Evolutionary conservation across 139 green algal species (phyloP).

Genomic region (Micromonas commoda): DNA sequence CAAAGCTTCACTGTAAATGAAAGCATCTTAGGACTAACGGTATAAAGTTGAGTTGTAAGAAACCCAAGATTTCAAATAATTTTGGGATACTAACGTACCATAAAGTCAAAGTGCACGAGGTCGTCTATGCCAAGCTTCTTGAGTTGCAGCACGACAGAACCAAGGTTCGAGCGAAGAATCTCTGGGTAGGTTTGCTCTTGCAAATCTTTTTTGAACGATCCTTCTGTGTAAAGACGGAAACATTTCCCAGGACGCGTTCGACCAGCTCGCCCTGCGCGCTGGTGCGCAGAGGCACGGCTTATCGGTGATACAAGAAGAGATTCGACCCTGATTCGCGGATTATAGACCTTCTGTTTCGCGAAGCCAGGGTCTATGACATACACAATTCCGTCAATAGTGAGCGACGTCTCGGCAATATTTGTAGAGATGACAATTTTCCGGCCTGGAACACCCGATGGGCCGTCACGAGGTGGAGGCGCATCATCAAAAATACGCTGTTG

Average conservation of each 20-base stretch:
- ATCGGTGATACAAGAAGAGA: slow-evolving; percentile 96
- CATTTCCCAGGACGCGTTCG: slow-evolving; percentile 96
- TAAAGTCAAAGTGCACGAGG: slow-evolving; percentile 53
- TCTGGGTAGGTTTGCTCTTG: slow-evolving; percentile 99
- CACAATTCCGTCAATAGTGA: slow-evolving; percentile 99
- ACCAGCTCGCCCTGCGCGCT: slow-evolving; percentile 88
- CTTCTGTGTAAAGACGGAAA: slow-evolving; percentile 94
- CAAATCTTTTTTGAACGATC: slow-evolving; percentile 90
- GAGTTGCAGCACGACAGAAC: slow-evolving; percentile 83
- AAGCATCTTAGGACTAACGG: slow-evolving; percentile 23
- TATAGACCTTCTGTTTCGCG: slow-evolving; percentile 99
- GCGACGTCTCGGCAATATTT: slow-evolving; percentile 98
- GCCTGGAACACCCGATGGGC: slow-evolving; percentile 59
- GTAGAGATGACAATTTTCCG: slow-evolving; percentile 98
- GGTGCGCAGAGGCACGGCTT: slow-evolving; percentile 84
- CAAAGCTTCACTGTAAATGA: slow-evolving; percentile 1
- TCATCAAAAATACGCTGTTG: slow-evolving; percentile 93
- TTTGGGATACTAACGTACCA: no score
- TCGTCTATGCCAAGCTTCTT: slow-evolving; percentile 99
- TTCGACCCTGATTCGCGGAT: slow-evolving; percentile 93
- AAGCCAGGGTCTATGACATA: slow-evolving; percentile 95
- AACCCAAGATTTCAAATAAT: slow-evolving; percentile 50
- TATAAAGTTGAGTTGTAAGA: background rate
- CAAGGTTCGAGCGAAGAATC: slow-evolving; percentile 97
- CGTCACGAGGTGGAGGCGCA: slow-evolving; percentile 30